phyloP scores from a whole-genome alignment of 495 filamentous ascomycete genomes.

The Aspergillus cavernicola region DNA sequence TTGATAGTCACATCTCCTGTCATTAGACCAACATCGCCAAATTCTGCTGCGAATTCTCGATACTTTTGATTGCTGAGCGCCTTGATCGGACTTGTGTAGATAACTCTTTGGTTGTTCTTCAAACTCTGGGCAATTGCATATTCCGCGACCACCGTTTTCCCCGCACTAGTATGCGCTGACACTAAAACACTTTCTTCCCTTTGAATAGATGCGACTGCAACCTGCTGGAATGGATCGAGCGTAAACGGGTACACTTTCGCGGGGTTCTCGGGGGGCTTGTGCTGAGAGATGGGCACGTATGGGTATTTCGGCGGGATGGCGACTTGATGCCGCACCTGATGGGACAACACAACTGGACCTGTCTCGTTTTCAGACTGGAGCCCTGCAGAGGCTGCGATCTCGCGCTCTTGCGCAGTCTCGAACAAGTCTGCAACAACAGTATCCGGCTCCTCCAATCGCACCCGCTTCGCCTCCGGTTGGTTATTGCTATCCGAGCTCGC shows the following conservation, averaged over 20 bases:
- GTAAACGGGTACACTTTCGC: conserved; percentile 82
- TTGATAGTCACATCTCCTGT: conserved; percentile 99
- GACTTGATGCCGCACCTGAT: conserved; percentile 98
- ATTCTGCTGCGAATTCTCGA: conserved; percentile 89
- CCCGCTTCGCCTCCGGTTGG: conserved; percentile 66
- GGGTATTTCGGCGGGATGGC: conserved; percentile 89
- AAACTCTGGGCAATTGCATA: conserved; percentile 98
- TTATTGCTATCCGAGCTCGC: conserved; percentile 28
- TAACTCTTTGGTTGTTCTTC: conserved; percentile 94
- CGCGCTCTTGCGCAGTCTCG: conserved; percentile 90
- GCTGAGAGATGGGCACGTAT: conserved; percentile 87
- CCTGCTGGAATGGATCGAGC: conserved; percentile 93
- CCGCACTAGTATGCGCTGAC: conserved; percentile 94
- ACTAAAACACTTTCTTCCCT: conserved; percentile 93
- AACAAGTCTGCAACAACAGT: conserved; percentile 91
- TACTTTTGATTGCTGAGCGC: conserved; percentile 98
- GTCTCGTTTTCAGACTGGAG: conserved; percentile 65
- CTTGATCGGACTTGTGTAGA: conserved; percentile 99
- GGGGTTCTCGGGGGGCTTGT: conserved; percentile 78
- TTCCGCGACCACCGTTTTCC: conserved; percentile 96
- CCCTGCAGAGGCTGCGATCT: conserved; percentile 79
- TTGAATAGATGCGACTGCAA: conserved; percentile 90
- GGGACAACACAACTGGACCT: conserved; percentile 72
- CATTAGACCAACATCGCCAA: conserved; percentile 97
- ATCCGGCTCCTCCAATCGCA: conserved; percentile 67